Conservation (phyloP, 2,329 filamentous ascomycete species). For the Didymella arachidicola region DNA sequence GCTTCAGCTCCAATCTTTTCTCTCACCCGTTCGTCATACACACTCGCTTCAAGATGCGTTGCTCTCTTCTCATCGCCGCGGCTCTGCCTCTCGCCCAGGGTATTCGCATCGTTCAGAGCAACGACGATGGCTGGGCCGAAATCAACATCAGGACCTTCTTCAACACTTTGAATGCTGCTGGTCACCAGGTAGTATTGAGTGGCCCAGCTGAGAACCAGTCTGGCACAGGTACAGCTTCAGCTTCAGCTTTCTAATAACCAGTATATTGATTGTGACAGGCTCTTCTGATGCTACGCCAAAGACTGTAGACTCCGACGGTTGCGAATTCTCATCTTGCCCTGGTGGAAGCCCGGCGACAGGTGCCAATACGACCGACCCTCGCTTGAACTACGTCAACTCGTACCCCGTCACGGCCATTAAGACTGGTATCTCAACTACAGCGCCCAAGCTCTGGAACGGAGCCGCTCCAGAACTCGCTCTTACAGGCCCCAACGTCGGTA, state of each 20-base stretch:
- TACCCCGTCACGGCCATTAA: conserved; percentile 70
- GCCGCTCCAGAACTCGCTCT: conserved; percentile 68
- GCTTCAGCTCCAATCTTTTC: not conserved
- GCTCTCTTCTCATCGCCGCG: conserved; percentile 34
- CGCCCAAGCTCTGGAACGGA: conserved; percentile 62
- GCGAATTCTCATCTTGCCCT: conserved; percentile 69
- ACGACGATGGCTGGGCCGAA: conserved; percentile 79
- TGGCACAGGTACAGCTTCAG: conserved; percentile 59
- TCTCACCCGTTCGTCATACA: not conserved
- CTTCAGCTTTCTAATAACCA: not conserved
- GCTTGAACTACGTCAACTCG: conserved; percentile 76
- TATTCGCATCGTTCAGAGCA: conserved; percentile 62
- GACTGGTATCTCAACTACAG: conserved; percentile 67
- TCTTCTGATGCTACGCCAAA: conserved; percentile 61
- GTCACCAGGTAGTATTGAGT: conserved; percentile 69
- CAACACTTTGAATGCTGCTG: conserved; percentile 61
- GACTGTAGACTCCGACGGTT: conserved; percentile 58
- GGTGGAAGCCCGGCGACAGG: conserved; percentile 64
- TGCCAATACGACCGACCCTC: conserved; percentile 62
- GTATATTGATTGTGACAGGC: conserved; percentile 51
- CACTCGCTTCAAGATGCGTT: conserved; percentile 33
- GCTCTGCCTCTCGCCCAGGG: conserved; percentile 39
- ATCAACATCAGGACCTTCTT: conserved; percentile 69
- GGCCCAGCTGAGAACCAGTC: conserved; percentile 72
- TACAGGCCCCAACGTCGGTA: conserved; percentile 68